These are phyloP conservation scores for Plasmopara viticola DNA, from an alignment of 352 stramenopile genomes.

Conservation along the genomic window DNA sequence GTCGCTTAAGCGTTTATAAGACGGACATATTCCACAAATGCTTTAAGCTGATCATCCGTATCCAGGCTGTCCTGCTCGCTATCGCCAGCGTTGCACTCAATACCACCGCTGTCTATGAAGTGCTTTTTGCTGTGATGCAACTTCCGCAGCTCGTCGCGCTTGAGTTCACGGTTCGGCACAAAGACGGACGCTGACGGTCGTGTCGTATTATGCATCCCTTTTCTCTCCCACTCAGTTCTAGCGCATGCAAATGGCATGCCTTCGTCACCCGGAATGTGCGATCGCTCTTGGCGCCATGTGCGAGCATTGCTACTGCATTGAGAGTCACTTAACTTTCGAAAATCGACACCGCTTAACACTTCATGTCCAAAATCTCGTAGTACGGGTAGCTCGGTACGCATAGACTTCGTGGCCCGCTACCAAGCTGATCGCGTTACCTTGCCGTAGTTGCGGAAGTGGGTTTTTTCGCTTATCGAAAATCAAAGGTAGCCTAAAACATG, in stretches of 20 bases:
- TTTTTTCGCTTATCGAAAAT: too few species aligned
- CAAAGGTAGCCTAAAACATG: too few species aligned
- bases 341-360: background rate
- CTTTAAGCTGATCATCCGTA: slow-evolving; percentile 40
- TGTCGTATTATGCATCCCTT: slow-evolving; percentile 5
- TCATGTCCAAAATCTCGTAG: background rate
- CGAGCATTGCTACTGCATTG: background rate
- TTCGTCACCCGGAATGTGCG: slow-evolving; percentile 21
- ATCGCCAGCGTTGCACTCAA: slow-evolving; percentile 20
- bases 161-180: slow-evolving; percentile 25
- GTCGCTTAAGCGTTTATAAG: background rate
- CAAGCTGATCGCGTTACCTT: too few species aligned
- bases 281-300: slow-evolving; percentile 3
- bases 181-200: slow-evolving; percentile 27
- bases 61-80: slow-evolving; percentile 29
- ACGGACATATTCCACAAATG: slow-evolving; percentile 62
- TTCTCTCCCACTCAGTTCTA: slow-evolving; percentile 5
- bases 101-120: slow-evolving; percentile 20
- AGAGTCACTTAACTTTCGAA: background rate
- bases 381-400: background rate
- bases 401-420: background rate
- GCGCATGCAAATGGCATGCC: background rate
- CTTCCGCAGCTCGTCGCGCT: slow-evolving; percentile 25
- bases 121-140: slow-evolving; percentile 19
- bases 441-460: too few species aligned